phyloP scores from a whole-genome alignment of 2,329 filamentous ascomycete species.

The Akanthomyces lecanii region DNA sequence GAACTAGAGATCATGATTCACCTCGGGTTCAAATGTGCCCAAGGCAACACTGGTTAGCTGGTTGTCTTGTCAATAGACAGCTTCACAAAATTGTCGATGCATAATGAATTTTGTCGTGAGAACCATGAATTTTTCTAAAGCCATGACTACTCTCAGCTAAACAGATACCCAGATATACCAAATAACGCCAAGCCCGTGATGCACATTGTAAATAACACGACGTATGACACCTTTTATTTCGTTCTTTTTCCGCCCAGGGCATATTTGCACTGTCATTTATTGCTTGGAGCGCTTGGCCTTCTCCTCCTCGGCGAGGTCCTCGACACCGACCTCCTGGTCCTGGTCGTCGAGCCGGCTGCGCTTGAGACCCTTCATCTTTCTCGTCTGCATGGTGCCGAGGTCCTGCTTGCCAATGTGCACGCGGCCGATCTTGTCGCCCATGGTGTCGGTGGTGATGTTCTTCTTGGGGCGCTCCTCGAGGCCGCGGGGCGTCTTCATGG shows the following conservation, averaged over 20 bases:
- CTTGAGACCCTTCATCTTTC: conserved; percentile 99
- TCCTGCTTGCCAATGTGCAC: conserved; percentile 92
- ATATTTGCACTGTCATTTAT: conserved; percentile 19
- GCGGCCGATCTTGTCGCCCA: conserved; percentile 94
- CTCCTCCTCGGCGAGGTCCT: conserved; percentile 28
- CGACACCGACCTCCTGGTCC: conserved; percentile 42
- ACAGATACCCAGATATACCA: conserved; percentile 6
- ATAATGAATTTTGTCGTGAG: neutral
- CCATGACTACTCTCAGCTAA: neutral
- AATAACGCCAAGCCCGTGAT: conserved; percentile 16
- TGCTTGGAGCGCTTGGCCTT: conserved; percentile 37
- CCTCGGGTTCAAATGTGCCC: neutral
- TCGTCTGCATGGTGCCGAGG: conserved; percentile 78
- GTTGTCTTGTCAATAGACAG: neutral
- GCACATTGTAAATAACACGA: conserved; percentile 4
- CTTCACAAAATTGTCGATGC: neutral
- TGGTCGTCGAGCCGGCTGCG: conserved; percentile 60
- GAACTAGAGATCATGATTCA: neutral
- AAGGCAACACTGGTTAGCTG: neutral
- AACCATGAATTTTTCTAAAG: neutral
- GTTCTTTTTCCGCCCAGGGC: neutral
- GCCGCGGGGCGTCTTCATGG: conserved; percentile 78
- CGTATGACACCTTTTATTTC: neutral
- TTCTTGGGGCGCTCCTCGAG: conserved; percentile 81
- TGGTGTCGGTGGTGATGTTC: conserved; percentile 85